Evolutionary conservation across 1,284 basidiomycete genomes (phyloP), one percentile per base, ranked within the genome.

Genomic region (Trichosporon sp.): DNA sequence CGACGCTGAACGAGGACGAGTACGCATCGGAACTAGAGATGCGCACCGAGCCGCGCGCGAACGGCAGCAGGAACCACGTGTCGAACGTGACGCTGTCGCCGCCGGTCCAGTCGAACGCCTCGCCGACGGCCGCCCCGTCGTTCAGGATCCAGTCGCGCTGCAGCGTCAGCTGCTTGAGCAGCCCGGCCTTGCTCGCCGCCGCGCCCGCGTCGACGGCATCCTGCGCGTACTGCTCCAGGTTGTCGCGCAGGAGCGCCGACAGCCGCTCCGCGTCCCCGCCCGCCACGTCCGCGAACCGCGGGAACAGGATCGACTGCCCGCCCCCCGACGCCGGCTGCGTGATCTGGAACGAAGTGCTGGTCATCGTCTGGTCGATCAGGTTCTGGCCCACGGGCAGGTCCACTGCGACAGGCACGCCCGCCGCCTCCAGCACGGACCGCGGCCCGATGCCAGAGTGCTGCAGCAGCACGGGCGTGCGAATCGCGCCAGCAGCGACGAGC

Each of bases 391-490:
- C 77, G 0, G 82, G 79, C 0, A 84, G 75, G 63, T 80, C 74
- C 56, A 84, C 73, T 9, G 69, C 70, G 31, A 73, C 73, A 6
- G 66, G 64, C 9, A 84, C 77, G 15, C 81, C 80, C 3, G 79
- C 77, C 18, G 72, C 47, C 21, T 70, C 21, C 13, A 85, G 78
- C 15, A 84, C 75, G 2, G 67, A 18, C 6, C 72, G 34, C 12
- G 80, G 78, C 0, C 84, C 85, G 29, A 86, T 81, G 25, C 85
- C 85, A 2, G 78, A 80, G 12, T 81, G 80, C 74, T 86, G 84
- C 2, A 86, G 79, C 23, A 86, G 75, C 18, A 80, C 72, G 0
- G 85, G 85, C 0, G 82, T 82, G 73, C 80, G 80, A 75, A 85
- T 80, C 1, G 84, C 73, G 0, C 85, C 85, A 0, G 84, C 76